Conservation (phyloP, 225 moss, liverwort and hornwort species). For the Physcomitrellopsis africana region DNA sequence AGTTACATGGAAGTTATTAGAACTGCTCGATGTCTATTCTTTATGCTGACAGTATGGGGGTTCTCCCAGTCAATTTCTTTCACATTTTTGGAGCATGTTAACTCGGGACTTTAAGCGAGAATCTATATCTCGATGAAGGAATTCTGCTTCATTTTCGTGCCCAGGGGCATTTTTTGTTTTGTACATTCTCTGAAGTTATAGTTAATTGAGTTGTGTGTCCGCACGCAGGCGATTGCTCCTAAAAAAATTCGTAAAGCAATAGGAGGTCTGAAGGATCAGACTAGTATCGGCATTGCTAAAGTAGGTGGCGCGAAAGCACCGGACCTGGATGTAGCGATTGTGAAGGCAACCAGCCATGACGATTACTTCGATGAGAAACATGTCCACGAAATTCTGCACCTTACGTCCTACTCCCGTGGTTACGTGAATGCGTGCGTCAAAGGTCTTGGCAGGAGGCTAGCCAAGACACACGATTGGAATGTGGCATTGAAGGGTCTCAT, state of each 20-base stretch:
- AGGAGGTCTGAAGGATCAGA: slow-evolving; percentile 65
- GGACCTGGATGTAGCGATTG: slow-evolving; percentile 64
- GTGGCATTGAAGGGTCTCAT: slow-evolving; percentile 65
- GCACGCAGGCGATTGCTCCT: slow-evolving; percentile 57
- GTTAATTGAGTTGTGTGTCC: background rate
- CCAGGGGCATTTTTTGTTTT: background rate
- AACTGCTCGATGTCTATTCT: no score
- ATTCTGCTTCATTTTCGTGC: background rate
- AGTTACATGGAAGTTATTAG: no score
- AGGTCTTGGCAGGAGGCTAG: slow-evolving; percentile 60
- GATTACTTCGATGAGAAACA: slow-evolving; percentile 59
- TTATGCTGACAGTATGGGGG: no score
- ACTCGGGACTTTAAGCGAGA: no score
- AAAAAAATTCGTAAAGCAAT: slow-evolving; percentile 66
- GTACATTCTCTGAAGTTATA: background rate
- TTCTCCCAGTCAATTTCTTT: no score
- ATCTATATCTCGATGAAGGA: no score
- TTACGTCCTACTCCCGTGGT: slow-evolving; percentile 57
- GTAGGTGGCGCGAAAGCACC: slow-evolving; percentile 46
- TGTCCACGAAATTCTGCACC: slow-evolving; percentile 57
- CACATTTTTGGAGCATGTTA: no score
- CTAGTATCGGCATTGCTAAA: slow-evolving; percentile 71
- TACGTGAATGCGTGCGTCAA: slow-evolving; percentile 63
- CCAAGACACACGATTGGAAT: slow-evolving; percentile 71
- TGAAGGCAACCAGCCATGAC: slow-evolving; percentile 71